Evolutionary conservation across 2,329 filamentous ascomycete species (phyloP), one percentile per base, ranked within the genome.

Genomic region (Colletotrichum sp.): DNA sequence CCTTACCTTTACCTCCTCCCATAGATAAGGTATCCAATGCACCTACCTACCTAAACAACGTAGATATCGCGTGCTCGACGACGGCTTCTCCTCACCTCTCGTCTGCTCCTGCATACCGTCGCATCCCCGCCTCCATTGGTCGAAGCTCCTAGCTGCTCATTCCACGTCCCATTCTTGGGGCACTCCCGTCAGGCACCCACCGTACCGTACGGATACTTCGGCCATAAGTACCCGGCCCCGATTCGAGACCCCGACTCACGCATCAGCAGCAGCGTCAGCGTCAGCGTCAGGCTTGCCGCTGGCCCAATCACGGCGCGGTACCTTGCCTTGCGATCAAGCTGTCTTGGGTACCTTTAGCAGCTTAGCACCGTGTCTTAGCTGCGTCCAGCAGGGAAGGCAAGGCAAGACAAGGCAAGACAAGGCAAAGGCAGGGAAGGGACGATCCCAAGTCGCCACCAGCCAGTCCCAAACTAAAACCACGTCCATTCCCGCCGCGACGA

Each of bases 401-500:
- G 44, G 44, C 44, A 49, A 49, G 39, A 55, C 63, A 59, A 49
- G 18, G 18, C 39, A 49, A 49, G 36, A 55, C 63, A 52, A 21
- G 44, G 44, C 44, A 52, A 52, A 36, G 63, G 39, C 18, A 52
- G 44, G 44, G 44, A 52, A 52, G 63, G 64, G 73, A 73, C 73
- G 73, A 73, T 76, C 73, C 44, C 63, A 73, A 68, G 69, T 76
- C 73, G 73, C 73, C 73, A 76, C 73, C 73, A 71, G 36, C 69
- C 73, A 71, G 36, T 34, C 66, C 71, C 30, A 71, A 68, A 63
- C 70, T 63, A 76, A 76, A 73, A 76, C 69, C 70, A 76, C 69
- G 28, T 73, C 73, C 70, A 73, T 72, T 73, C 63, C 64, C 69
- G 57, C 69, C 69, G 71, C 73, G 63, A 66, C 69, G 64, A 39